phyloP scores from a whole-genome alignment of 2,329 filamentous ascomycete species.

The Aspergillus oerlinghausenensis region DNA sequence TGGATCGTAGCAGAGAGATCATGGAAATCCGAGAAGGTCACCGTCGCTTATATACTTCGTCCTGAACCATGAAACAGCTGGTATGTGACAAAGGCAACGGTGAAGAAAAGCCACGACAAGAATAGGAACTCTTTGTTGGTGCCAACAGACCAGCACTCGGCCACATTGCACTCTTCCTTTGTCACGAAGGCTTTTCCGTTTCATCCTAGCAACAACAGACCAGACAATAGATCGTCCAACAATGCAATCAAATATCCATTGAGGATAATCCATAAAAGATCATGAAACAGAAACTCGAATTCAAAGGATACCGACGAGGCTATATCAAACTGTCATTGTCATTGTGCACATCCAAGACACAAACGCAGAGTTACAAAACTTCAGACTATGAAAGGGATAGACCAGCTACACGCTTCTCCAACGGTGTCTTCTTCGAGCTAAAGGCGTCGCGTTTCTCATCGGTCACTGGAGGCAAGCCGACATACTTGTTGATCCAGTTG shows the following conservation, averaged over 20 bases:
- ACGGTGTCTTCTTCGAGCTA: not conserved
- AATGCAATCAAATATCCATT: not conserved
- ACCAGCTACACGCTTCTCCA: constrained; percentile 15
- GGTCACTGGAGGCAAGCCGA: constrained; percentile 46
- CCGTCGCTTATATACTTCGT: not conserved
- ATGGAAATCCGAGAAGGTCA: not conserved
- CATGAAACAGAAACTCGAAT: not conserved
- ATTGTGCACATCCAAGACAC: not conserved
- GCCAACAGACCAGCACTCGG: not conserved
- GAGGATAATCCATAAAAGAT: not conserved
- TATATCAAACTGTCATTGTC: not conserved
- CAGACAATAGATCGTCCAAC: not conserved
- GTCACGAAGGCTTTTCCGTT: not conserved
- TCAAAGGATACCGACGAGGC: not conserved
- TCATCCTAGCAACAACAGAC: constrained; percentile 2
- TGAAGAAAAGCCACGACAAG: not conserved
- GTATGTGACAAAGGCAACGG: not conserved
- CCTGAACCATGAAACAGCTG: not conserved
- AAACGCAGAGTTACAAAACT: not conserved
- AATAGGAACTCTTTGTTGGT: constrained; percentile 3
- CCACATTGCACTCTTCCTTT: not conserved
- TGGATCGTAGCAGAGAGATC: not conserved
- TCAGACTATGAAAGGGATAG: constrained; percentile 14
- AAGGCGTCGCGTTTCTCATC: constrained; percentile 22
- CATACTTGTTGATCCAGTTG: constrained; percentile 64